A percentile compares a stretch with the other conserved stretches of the same genome.
These are phyloP conservation scores for Teratosphaeria destructans DNA, from an alignment of 2,329 filamentous ascomycete genomes.

Conservation along the genomic window DNA sequence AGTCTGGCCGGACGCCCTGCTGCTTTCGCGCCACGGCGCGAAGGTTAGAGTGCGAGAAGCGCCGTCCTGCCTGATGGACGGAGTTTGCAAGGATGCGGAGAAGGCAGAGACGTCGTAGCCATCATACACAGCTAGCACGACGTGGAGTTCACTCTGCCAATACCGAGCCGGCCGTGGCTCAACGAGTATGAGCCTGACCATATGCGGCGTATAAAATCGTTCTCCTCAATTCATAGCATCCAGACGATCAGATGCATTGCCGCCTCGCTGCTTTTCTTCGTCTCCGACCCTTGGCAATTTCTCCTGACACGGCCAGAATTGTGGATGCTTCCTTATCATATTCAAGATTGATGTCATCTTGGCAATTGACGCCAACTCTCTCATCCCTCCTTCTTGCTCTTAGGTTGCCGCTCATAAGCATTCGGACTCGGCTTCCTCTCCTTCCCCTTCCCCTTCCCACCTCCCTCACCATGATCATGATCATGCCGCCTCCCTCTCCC, in stretches of 20 bases:
- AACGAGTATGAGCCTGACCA: too few relatives aligned
- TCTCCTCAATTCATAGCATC: too few relatives aligned
- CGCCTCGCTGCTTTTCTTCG: not conserved
- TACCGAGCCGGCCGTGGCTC: too few relatives aligned
- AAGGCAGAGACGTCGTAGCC: too few relatives aligned
- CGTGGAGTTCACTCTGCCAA: too few relatives aligned
- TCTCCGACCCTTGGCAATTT: not conserved
- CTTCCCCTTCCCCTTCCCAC: slow-evolving; percentile 29
- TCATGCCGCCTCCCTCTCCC: slow-evolving; percentile 55
- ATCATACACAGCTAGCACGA: too few relatives aligned
- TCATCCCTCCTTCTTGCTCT: slow-evolving; percentile 25
- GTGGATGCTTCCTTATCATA: not conserved
- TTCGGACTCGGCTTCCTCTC: slow-evolving; percentile 59
- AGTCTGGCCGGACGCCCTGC: not conserved
- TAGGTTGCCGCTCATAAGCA: slow-evolving; percentile 69
- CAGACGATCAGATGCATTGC: too few relatives aligned
- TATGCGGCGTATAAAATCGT: too few relatives aligned
- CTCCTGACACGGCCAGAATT: not conserved
- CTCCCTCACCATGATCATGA: slow-evolving; percentile 27
- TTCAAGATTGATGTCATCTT: not conserved
- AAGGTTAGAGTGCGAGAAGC: too few relatives aligned
- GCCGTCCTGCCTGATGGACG: too few relatives aligned
- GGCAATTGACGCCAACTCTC: not conserved
- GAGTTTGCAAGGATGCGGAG: too few relatives aligned
- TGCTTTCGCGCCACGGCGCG: not conserved